phyloP scores from a whole-genome alignment of 768 basidiomycete genomes.

The Pleurotus cornucopiae region DNA sequence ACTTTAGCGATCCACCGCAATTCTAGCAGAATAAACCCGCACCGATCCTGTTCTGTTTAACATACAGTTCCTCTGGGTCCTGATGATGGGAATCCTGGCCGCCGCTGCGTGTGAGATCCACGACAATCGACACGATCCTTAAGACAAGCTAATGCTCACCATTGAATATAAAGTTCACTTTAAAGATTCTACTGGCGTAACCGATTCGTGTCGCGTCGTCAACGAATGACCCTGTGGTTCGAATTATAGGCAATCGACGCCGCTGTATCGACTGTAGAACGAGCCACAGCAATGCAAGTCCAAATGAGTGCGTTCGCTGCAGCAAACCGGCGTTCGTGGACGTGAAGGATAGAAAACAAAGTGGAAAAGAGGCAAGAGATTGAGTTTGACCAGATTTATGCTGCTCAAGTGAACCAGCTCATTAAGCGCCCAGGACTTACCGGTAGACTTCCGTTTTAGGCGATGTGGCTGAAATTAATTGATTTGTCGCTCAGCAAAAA shows the following conservation, averaged over 20 bases:
- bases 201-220: conserved; percentile 31
- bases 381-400: conserved; percentile 17
- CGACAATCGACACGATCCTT: conserved; percentile 16
- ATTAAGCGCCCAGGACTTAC: conserved; percentile 2
- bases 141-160: conserved; percentile 16
- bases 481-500: neutral
- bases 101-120: conserved; percentile 21
- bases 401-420: conserved; percentile 13
- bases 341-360: neutral
- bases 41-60: conserved; percentile 98
- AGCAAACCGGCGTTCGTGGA: neutral
- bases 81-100: conserved; percentile 61
- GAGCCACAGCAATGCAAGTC: neutral
- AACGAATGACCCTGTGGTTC: conserved; percentile 11
- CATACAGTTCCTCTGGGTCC: conserved; percentile 97
- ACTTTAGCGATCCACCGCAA: conserved; percentile 6
- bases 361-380: conserved; percentile 10
- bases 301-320: conserved; percentile 3
- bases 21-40: conserved; percentile 17
- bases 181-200: conserved; percentile 9
- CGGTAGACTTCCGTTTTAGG: neutral
- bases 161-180: conserved; percentile 17
- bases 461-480: neutral
- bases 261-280: neutral
- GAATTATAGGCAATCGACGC: neutral